Base-by-base conservation (phyloP, 352 stramenopile genomes). In the Lagenidium giganteum region DNA sequence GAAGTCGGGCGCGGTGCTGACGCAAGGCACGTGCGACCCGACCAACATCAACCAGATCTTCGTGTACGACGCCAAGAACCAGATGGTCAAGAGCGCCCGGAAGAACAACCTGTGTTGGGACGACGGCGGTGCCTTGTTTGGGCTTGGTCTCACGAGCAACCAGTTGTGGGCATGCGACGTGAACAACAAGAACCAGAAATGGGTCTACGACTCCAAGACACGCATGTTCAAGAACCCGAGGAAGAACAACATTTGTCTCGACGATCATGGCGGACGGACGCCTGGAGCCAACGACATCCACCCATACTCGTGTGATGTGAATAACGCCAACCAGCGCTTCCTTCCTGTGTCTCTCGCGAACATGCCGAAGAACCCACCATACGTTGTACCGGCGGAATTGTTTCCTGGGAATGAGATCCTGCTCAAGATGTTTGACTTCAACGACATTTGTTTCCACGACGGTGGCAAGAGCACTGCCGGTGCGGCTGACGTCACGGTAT, bases 21-120 rank as follows among this genome's bases (percentile, higher is more conserved):
- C 16, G 11, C 18, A 18, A 9, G 28, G 21, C 21, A 12, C 20
- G 27, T 57, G 61, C 44, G 48, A 54, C 31, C 21, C 36, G 20
- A 46, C 44, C 30, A 56, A 56, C 34, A 2, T n/a, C 3, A 63
- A 66, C 27, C 47, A 49, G 17, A 38, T 49, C 17, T 60, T 42
- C 57, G 47, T 47, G 54, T 63, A 39, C 39, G 58, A 72, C 13
- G 24, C 55, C 5, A 42, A 42, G 12, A 71, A 41, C 11, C 27
- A 59, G 29, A 55, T 63, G 48, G 35, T 71, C 20, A 37, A 29
- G 9, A 67, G 56, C 47, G 53, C 61, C 5, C 26, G 23, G 22
- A 67, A 67, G 42, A 26, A 35, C 24, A 51, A 57, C 18, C 36
- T 73, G 39, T 73, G 63, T 31, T 42, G 69, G 31, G 55, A 73